These are phyloP conservation scores for Tylopilus felleus DNA, from an alignment of 768 basidiomycete species.

Conservation along the genomic window DNA sequence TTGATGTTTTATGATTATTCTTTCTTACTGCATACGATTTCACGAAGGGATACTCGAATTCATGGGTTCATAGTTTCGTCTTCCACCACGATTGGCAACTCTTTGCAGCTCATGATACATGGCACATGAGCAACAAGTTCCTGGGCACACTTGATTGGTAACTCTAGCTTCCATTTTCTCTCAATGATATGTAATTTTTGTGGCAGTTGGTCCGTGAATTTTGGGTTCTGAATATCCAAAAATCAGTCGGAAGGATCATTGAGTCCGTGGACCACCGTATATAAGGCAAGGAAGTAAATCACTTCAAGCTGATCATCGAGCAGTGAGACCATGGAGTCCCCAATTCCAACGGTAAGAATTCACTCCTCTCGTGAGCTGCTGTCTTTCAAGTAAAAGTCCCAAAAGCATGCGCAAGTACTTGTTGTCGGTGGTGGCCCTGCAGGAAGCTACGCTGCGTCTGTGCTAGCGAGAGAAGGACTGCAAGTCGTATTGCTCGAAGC, in stretches of 20 bases:
- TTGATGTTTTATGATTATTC: slow-evolving; percentile 28
- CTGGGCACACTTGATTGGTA: neutral
- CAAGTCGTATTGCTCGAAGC: slow-evolving; percentile 57
- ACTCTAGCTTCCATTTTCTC: neutral
- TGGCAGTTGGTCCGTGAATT: neutral
- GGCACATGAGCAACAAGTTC: too few relatives aligned
- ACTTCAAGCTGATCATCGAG: neutral
- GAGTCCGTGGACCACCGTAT: neutral
- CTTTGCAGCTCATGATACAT: too few relatives aligned
- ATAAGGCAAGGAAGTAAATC: slow-evolving; percentile 2
- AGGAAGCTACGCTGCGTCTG: slow-evolving; percentile 54
- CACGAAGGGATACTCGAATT: slow-evolving; percentile 1
- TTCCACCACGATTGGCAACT: neutral
- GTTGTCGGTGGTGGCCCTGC: slow-evolving; percentile 61
- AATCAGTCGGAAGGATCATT: neutral
- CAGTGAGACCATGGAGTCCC: slow-evolving; percentile 6
- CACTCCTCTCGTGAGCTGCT: neutral
- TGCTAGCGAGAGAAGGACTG: slow-evolving; percentile 54
- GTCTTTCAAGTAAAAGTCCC: neutral
- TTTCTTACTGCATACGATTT: slow-evolving; percentile 4
- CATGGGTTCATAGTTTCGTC: neutral
- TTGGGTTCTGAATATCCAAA: too few relatives aligned
- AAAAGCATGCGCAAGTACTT: slow-evolving; percentile 32
- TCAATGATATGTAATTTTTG: neutral
- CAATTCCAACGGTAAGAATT: slow-evolving; percentile 25